These are phyloP conservation scores for Claviceps citrina DNA, from an alignment of 2,329 filamentous ascomycete species.

Conservation along the genomic window DNA sequence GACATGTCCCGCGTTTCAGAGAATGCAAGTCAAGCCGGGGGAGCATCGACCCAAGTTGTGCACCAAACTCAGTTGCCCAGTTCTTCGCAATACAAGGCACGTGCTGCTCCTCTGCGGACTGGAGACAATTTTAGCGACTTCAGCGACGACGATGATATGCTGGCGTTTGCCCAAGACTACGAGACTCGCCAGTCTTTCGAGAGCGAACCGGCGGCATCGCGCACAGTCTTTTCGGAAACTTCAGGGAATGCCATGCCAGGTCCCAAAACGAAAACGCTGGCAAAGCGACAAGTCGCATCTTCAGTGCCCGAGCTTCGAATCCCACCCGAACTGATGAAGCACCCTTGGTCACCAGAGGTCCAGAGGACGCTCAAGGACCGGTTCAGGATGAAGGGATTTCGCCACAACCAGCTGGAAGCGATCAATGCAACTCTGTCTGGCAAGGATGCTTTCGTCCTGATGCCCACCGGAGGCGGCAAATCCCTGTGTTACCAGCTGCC, in stretches of 20 bases:
- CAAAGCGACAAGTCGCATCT: conserved; percentile 18
- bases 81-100: conserved; percentile 10
- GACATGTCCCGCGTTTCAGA: conserved; percentile 20
- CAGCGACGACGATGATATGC: conserved; percentile 35
- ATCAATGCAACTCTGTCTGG: conserved; percentile 85
- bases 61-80: conserved; percentile 34
- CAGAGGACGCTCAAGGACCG: conserved; percentile 62
- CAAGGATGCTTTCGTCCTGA: conserved; percentile 84
- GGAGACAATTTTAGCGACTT: conserved; percentile 30
- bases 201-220: conserved; percentile 12
- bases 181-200: conserved; percentile 25
- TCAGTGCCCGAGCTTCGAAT: conserved; percentile 20
- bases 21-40: conserved; percentile 17
- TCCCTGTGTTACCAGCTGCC: conserved; percentile 94
- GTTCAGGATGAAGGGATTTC: conserved; percentile 75
- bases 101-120: conserved; percentile 6
- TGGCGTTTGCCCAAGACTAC: conserved; percentile 35
- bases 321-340: conserved; percentile 41
- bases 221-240: conserved; percentile 29
- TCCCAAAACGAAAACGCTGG: conserved; percentile 17
- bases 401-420: conserved; percentile 81
- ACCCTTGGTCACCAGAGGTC: conserved; percentile 77
- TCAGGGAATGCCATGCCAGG: conserved; percentile 28
- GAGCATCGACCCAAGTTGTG: conserved; percentile 31
- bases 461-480: conserved; percentile 96